Base-by-base conservation (phyloP, 176 grass and related monocot species). In the Lolium rigidum region DNA sequence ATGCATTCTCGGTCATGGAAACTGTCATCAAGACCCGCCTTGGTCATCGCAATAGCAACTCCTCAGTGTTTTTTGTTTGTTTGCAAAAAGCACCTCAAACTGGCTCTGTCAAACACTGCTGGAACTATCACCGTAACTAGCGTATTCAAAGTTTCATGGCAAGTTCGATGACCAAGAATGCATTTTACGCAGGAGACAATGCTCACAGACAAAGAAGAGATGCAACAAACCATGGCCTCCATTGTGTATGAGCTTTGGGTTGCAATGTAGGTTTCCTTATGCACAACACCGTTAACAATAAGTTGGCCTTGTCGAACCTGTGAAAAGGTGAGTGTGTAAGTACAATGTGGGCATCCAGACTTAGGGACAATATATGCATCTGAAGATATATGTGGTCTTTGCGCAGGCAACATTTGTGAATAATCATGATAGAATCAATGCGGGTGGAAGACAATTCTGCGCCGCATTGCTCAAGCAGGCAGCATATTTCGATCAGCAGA, bases 211-310 rank as follows among this genome's bases (percentile, higher is more conserved):
- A 79, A 74, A 25, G 22, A 70, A 65, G 74, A 58, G 70, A 52
- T 73, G 80, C 46, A 90, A 90, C 74, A 79, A 83, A 28, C 89
- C 89, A 86, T 83, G 35, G 84, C 89, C 26, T 87, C 84, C 89
- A 87, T 90, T 47, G 84, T 74, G 65, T 86, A 78, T 3, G 66
- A 62, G 4, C 13, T 74, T 47, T 86, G 73, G 9, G 54, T 46
- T 74, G 79, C 46, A 22, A 47, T 79, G 57, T 90, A 87, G n/a
- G 73, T 46, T 28, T 90, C 89, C 1, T 79, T 87, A 2, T 55
- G 89, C 13, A 57, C 89, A 67, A 90, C 80, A 83, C 84, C 89
- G 10, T 86, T 90, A 37, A 90, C 22, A 79, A 79, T 83, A 79
- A 90, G 89, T 67, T 83, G 84, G 44, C 74, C 89, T 47, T 86